These are phyloP conservation scores for Termitomyces sp. DNA, from an alignment of 768 basidiomycete species.

Conservation along the genomic window DNA sequence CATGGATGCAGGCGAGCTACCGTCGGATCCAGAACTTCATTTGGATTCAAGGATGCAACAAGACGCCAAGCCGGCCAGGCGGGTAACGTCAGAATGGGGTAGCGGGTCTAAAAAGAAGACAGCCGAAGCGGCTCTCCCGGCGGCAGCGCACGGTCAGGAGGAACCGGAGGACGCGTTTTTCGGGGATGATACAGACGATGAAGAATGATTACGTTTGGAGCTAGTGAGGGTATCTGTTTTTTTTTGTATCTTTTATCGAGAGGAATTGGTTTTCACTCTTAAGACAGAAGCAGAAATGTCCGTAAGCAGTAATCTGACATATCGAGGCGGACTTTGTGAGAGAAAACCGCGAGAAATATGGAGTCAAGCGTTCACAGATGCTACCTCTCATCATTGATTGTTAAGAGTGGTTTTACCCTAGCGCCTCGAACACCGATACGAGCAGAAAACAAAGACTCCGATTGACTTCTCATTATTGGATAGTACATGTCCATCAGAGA, in stretches of 20 bases:
- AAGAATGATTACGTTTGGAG: not conserved
- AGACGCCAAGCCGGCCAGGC: constrained; percentile 1
- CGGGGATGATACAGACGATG: constrained; percentile 29
- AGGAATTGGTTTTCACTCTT: not conserved
- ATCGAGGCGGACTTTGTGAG: too few relatives aligned
- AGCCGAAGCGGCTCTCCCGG: not conserved
- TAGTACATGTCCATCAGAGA: too few relatives aligned
- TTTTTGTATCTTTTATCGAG: not conserved
- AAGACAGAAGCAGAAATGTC: not conserved
- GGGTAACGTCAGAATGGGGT: constrained; percentile 5
- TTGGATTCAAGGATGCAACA: constrained; percentile 19
- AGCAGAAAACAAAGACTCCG: too few relatives aligned
- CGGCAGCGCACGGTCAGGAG: constrained; percentile 5
- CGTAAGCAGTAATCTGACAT: too few relatives aligned
- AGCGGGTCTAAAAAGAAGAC: constrained; percentile 4
- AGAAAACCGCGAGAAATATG: too few relatives aligned
- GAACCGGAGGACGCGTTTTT: constrained; percentile 35
- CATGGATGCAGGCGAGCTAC: constrained; percentile 59
- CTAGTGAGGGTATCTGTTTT: not conserved
- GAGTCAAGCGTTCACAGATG: too few relatives aligned
- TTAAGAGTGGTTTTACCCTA: too few relatives aligned
- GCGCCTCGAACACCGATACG: too few relatives aligned
- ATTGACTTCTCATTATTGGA: too few relatives aligned
- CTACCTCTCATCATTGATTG: too few relatives aligned
- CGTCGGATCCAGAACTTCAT: constrained; percentile 53